A percentile compares a stretch with the other conserved stretches of the same genome.
Conservation (phyloP, 768 basidiomycete species). For the Pisolithus albus region DNA sequence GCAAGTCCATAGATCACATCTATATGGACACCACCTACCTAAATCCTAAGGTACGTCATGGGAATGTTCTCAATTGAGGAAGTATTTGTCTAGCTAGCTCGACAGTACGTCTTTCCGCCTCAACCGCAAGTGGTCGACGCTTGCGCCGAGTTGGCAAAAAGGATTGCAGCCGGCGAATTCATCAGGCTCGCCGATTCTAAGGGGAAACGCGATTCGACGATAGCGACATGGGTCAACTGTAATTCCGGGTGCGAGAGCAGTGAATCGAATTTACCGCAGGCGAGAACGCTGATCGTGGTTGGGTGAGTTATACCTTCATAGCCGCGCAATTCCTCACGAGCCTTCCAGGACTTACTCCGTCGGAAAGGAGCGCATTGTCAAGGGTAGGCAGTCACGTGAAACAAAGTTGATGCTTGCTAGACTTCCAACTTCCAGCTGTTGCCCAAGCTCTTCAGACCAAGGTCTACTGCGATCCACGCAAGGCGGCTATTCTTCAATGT, state of each 20-base stretch:
- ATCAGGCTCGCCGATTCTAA: constrained; percentile 20
- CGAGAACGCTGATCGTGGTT: constrained; percentile 54
- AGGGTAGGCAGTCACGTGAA: constrained; percentile 47
- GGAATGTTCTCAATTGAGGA: background rate
- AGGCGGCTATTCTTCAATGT: constrained; percentile 75
- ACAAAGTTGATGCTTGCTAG: constrained; percentile 1
- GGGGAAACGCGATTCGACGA: constrained; percentile 28
- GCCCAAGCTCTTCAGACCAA: constrained; percentile 75
- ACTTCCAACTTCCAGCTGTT: constrained; percentile 48
- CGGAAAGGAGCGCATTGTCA: constrained; percentile 96
- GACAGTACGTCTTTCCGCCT: constrained; percentile 87
- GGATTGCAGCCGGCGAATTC: constrained; percentile 41
- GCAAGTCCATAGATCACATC: constrained; percentile 76
- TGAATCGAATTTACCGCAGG: constrained; percentile 33
- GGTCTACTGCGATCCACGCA: constrained; percentile 85
- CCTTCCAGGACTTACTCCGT: constrained; percentile 84
- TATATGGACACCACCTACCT: constrained; percentile 97
- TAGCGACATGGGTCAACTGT: constrained; percentile 48
- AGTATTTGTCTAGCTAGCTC: constrained; percentile 3
- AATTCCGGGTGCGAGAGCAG: constrained; percentile 13
- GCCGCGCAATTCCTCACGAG: background rate
- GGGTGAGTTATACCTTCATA: constrained; percentile 43
- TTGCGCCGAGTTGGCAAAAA: constrained; percentile 75
- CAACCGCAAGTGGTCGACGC: constrained; percentile 92
- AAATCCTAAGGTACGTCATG: constrained; percentile 60